phyloP scores from a whole-genome alignment of 1,284 basidiomycete genomes.

The Sporisorium exsertum region DNA sequence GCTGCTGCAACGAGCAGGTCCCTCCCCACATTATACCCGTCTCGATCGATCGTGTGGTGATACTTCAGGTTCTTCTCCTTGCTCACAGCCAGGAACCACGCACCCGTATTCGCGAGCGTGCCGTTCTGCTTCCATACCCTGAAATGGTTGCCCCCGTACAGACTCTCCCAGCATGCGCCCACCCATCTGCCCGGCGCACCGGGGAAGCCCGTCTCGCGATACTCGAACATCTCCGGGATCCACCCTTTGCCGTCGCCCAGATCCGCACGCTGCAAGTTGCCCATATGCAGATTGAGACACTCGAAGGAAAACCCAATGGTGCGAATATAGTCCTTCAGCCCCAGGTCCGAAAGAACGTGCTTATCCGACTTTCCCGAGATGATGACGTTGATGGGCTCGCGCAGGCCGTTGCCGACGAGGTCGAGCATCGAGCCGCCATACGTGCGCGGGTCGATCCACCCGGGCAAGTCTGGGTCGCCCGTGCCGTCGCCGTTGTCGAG shows the following conservation, averaged over 20 bases:
- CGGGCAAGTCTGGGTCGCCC: slow-evolving; percentile 36
- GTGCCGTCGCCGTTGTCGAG: slow-evolving; percentile 45
- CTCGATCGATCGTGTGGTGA: slow-evolving; percentile 65
- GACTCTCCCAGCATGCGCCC: slow-evolving; percentile 65
- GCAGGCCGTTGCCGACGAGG: slow-evolving; percentile 78
- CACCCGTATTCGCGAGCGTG: slow-evolving; percentile 65
- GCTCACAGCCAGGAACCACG: slow-evolving; percentile 69
- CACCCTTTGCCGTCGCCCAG: slow-evolving; percentile 84
- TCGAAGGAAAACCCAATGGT: slow-evolving; percentile 79
- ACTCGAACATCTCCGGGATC: slow-evolving; percentile 67
- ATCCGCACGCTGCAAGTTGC: slow-evolving; percentile 79
- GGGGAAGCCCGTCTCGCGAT: slow-evolving; percentile 64
- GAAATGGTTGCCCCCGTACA: slow-evolving; percentile 69
- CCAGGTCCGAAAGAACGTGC: slow-evolving; percentile 78
- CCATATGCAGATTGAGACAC: slow-evolving; percentile 84
- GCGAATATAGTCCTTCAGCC: slow-evolving; percentile 82
- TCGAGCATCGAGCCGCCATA: slow-evolving; percentile 64
- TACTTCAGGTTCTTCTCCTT: slow-evolving; percentile 66
- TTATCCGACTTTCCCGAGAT: slow-evolving; percentile 83
- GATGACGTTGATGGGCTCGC: slow-evolving; percentile 90
- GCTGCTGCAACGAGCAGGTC: slow-evolving; percentile 66
- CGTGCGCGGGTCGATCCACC: slow-evolving; percentile 57
- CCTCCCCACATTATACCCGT: slow-evolving; percentile 69
- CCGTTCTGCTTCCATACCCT: slow-evolving; percentile 70
- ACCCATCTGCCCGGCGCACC: slow-evolving; percentile 67